Conservation (phyloP, 129 eudicot genomes). For the Artemisia tridentata region DNA sequence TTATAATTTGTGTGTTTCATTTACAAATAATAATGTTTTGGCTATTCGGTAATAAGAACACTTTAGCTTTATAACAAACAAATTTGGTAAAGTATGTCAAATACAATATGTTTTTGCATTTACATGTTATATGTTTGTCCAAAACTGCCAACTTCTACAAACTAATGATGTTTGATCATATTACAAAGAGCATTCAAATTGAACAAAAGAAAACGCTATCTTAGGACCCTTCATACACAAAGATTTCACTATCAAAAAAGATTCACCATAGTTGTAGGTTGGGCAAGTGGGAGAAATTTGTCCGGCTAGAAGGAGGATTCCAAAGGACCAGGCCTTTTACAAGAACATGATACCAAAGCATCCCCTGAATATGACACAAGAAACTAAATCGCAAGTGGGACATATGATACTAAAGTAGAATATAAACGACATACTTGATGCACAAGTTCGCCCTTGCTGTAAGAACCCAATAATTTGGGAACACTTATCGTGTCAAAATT, state of each 20-base stretch:
- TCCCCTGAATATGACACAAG: slow-evolving; percentile 1
- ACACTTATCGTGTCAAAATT: not conserved
- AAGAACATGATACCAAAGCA: slow-evolving; percentile 32
- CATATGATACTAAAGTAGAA: slow-evolving; percentile 21
- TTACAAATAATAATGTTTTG: not conserved
- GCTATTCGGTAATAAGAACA: too few relatives aligned
- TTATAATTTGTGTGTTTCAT: slow-evolving; percentile 14
- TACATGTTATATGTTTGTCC: not conserved
- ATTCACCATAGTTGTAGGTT: not conserved
- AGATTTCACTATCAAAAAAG: slow-evolving; percentile 6
- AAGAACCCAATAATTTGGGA: slow-evolving; percentile 3
- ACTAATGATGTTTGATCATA: not conserved
- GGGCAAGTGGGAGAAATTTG: slow-evolving; percentile 6
- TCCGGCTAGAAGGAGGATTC: slow-evolving; percentile 10
- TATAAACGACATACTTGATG: slow-evolving; percentile 13
- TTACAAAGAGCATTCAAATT: not conserved
- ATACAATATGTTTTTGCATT: not conserved
- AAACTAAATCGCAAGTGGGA: slow-evolving; percentile 5
- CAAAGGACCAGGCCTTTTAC: slow-evolving; percentile 10
- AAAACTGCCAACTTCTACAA: not conserved
- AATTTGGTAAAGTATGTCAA: not conserved
- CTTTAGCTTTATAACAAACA: not conserved
- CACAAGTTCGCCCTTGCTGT: slow-evolving; percentile 20
- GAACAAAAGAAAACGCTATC: too few relatives aligned
- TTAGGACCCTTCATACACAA: not conserved